Evolutionary conservation across 2,329 filamentous ascomycete species (phyloP), one percentile per base, ranked within the genome.

Genomic region (Colletotrichum shisoi): DNA sequence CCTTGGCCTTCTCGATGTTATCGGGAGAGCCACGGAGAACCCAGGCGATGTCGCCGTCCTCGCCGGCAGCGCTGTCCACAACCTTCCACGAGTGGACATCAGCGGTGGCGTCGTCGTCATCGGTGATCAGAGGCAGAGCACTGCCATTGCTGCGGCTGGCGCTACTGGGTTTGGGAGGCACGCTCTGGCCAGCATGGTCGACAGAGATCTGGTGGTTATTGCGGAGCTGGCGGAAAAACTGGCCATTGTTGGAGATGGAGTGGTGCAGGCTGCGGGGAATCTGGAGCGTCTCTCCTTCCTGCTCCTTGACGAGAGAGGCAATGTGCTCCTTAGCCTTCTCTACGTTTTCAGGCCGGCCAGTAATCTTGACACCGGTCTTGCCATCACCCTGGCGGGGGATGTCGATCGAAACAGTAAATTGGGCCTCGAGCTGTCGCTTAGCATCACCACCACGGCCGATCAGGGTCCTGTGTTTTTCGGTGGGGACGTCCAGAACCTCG

Each of bases 361-460:
- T 87, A 68, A 99, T 85, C 83, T 94, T 97, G 75, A 99, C 89
- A 67, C 90, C 91, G 21, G 92, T 94, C 73, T 91, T 89, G 59
- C 89, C 89, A 70, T 91, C 91, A 48, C 93, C 93, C 80, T 97
- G 93, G 72, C 93, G 91, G 24, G 95, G 95, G 68, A 99, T 91
- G 74, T 98, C 94, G 70, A 99, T 87, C 8, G 89, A 89, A 60
- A 99, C 90, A 63, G 87, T 89, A 81, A 97, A 96, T 75, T 94
- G 87, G 44, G 89, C 85, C 82, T 99, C 95, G 31, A 99, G 85
- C 70, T 90, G 87, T 70, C 92, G 91, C 77, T 96, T 91, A 56
- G 88, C 89, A 71, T 97, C 93, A 70, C 96, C 95, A 70, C 93
- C 93, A 63, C 93, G 92, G 48, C 95, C 95, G 74, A 99, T 98